These are phyloP conservation scores for Aspergillus sp. DNA, from an alignment of 2,329 filamentous ascomycete species.

Conservation along the genomic window DNA sequence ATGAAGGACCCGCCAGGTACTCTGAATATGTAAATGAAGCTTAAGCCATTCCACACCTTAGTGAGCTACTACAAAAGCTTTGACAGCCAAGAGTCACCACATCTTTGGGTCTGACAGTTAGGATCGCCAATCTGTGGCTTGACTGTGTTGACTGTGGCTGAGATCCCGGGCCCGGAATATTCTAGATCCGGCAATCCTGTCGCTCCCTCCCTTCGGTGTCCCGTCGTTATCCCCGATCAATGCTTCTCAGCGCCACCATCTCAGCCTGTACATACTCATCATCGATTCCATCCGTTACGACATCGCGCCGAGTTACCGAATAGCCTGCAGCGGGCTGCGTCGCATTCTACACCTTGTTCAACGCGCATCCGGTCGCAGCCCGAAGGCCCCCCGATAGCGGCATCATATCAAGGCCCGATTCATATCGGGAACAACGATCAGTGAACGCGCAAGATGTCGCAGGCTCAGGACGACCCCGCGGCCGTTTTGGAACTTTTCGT, in stretches of 20 bases:
- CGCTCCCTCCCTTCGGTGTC: not conserved
- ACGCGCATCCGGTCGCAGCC: not conserved
- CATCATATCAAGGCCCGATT: not conserved
- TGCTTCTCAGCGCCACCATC: not conserved
- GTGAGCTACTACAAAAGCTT: not conserved
- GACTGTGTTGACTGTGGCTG: not conserved
- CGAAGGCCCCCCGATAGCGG: not conserved
- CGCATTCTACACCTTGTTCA: not conserved
- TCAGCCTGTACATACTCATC: not conserved
- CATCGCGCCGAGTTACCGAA: not conserved
- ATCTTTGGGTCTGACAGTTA: not conserved
- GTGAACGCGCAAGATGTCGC: slow-evolving; percentile 41
- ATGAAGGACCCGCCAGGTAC: too few species aligned
- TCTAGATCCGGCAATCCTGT: not conserved
- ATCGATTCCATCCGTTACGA: not conserved
- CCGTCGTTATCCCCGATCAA: not conserved
- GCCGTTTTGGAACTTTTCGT: slow-evolving; percentile 67
- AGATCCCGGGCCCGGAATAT: not conserved
- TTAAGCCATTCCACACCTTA: too few species aligned
- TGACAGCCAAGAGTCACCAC: not conserved
- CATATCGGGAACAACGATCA: not conserved
- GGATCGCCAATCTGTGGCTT: not conserved
- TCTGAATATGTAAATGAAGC: too few species aligned
- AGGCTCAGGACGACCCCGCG: slow-evolving; percentile 61
- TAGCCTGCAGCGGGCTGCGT: not conserved